Base-by-base conservation (phyloP, 2,329 filamentous ascomycete species). In the Ascochyta fabae region DNA sequence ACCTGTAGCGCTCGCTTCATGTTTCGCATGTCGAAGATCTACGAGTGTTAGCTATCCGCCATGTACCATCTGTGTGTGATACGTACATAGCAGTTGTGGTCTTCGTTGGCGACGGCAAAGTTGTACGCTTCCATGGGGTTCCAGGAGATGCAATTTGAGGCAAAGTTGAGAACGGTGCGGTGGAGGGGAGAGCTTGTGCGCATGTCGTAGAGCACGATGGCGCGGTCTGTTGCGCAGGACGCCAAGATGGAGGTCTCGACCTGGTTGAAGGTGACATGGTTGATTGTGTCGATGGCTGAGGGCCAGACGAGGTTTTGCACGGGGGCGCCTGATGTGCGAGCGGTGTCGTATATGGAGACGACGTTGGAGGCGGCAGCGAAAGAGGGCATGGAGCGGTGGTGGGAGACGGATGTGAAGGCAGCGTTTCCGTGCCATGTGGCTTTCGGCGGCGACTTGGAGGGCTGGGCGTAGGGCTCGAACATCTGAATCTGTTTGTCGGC, bases 91-190 rank as follows among this genome's bases (percentile, higher is more conserved):
- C 90, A 84, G 75, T 96, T 96, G 79, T 97, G 94, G 71, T 98
- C 95, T 80, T 99, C 95, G 66, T 90, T 96, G 12, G 91, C 95
- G 27, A 93, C 87, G 15, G 92, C 94, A 70, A 98, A 88, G 78
- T 98, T 96, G 82, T 96, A 96, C 7, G 92, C 90, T 76, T 96
- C 93, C 88, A 97, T 95, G 0, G 95, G 95, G 65, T 97, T 97
- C 92, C 94, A 99, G 3, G 69, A 55, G 86, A 97, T 95, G 0
- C 93, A 94, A 66, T 97, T 97, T 88, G 93, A 99, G 34, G 92
- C 87, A 64, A 99, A 89, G 48, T 86, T 90, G 63, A 98, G 84
- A 12, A 92, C 83, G 0, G 90, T 88, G 71, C 93, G 93, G 60
- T 90, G 85, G 16, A 98, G 81, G 10, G 95, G 91, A 34, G 88